These are phyloP conservation scores for Sonneratia caseolaris DNA, from an alignment of 345 rosid genomes.

Conservation along the genomic window DNA sequence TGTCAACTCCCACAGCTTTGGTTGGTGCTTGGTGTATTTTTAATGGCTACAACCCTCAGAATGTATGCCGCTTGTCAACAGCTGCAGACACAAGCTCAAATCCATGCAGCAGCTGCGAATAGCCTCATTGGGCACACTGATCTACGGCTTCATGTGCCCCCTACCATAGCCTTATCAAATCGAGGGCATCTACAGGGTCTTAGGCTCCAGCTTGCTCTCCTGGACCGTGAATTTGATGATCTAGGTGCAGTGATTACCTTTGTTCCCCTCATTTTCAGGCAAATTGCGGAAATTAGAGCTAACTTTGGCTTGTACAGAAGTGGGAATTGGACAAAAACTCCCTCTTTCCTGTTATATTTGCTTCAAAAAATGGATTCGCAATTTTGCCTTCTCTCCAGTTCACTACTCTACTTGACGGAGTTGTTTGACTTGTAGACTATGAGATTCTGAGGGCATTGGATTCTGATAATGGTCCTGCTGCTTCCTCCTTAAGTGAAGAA, in stretches of 20 bases:
- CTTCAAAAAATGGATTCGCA: not conserved
- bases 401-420: not conserved
- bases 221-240: slow-evolving; percentile 90
- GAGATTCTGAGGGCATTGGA: slow-evolving; percentile 90
- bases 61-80: slow-evolving; percentile 95
- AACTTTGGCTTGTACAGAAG: not conserved
- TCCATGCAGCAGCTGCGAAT: slow-evolving; percentile 80
- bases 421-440: slow-evolving; percentile 45
- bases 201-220: slow-evolving; percentile 93
- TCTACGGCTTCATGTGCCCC: slow-evolving; percentile 78
- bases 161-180: slow-evolving; percentile 75
- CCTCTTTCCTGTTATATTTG: not conserved
- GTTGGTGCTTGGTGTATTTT: slow-evolving; percentile 85
- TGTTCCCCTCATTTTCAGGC: not conserved
- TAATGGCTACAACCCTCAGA: slow-evolving; percentile 83
- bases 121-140: slow-evolving; percentile 83
- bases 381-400: not conserved
- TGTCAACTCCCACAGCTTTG: slow-evolving; percentile 48
- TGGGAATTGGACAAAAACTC: not conserved
- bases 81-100: slow-evolving; percentile 89
- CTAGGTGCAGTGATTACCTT: slow-evolving; percentile 33
- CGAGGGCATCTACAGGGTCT: slow-evolving; percentile 90
- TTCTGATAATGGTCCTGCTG: slow-evolving; percentile 52
- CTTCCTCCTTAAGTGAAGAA: slow-evolving; percentile 79
- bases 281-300: not conserved